A percentile compares a stretch with the other conserved stretches of the same genome.
Conservation (phyloP, 2,329 filamentous ascomycete genomes). For the Calonectria pseudoturangicola region DNA sequence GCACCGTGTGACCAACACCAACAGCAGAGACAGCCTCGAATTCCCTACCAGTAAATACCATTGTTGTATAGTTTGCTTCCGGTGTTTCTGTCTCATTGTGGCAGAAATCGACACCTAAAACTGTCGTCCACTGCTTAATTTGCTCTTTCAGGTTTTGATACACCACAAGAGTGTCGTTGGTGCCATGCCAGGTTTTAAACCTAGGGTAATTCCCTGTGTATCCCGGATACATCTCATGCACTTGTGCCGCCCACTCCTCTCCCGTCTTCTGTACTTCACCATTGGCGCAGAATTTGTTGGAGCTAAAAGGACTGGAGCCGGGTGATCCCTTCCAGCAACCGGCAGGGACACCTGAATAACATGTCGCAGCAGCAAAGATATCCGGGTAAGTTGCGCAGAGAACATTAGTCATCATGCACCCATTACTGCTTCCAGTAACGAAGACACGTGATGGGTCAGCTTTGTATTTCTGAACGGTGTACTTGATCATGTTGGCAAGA, state of each 20-base stretch:
- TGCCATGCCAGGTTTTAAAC: constrained; percentile 30
- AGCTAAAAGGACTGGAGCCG: constrained; percentile 22
- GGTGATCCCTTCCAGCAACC: constrained; percentile 20
- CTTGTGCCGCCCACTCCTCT: constrained; percentile 22
- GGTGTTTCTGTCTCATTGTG: background rate
- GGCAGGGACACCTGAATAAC: constrained; percentile 22
- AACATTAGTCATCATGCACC: constrained; percentile 30
- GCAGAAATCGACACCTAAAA: background rate
- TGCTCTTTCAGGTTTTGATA: constrained; percentile 30
- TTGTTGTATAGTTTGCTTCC: background rate
- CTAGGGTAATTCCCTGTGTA: constrained; percentile 24
- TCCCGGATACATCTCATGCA: constrained; percentile 10
- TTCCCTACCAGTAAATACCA: constrained; percentile 7
- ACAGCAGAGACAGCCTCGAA: constrained; percentile 26
- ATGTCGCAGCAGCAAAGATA: constrained; percentile 3
- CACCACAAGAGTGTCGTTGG: constrained; percentile 8
- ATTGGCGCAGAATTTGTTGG: constrained; percentile 21
- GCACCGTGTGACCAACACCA: constrained; percentile 22
- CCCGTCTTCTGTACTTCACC: constrained; percentile 25
- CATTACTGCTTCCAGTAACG: constrained; percentile 14
- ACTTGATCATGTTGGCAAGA: constrained; percentile 23
- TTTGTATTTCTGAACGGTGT: constrained; percentile 14
- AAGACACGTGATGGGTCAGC: constrained; percentile 18
- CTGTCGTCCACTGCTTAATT: constrained; percentile 15
- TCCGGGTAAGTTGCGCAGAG: constrained; percentile 27